phyloP scores from a whole-genome alignment of 2,329 filamentous ascomycete species.

The Niveomyces coronatus region DNA sequence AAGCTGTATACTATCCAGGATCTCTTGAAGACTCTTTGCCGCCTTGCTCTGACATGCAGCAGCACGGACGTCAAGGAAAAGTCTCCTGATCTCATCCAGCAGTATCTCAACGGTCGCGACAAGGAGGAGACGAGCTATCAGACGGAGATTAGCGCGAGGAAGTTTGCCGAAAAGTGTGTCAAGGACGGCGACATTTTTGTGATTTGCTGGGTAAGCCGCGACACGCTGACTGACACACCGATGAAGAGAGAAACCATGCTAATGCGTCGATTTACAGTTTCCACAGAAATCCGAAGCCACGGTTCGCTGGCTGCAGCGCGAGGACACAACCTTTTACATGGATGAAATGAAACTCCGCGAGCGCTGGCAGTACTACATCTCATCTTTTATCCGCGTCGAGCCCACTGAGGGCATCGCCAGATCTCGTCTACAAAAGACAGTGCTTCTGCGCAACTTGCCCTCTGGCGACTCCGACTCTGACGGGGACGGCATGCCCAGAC shows the following conservation, averaged over 20 bases:
- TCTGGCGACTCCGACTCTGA: slow-evolving; percentile 51
- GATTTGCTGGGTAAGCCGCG: slow-evolving; percentile 70
- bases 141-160: slow-evolving; percentile 80
- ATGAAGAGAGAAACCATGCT: too few relatives aligned
- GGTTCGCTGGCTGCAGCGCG: slow-evolving; percentile 59
- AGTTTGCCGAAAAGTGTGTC: slow-evolving; percentile 83
- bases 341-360: slow-evolving; percentile 78
- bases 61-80: slow-evolving; percentile 85
- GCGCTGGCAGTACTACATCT: slow-evolving; percentile 91
- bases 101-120: slow-evolving; percentile 74
- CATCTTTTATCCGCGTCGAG: slow-evolving; percentile 79
- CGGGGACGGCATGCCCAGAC: slow-evolving; percentile 50
- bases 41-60: slow-evolving; percentile 73
- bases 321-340: slow-evolving; percentile 71
- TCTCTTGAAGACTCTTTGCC: slow-evolving; percentile 69
- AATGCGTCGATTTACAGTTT: slow-evolving; percentile 39
- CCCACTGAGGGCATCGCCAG: slow-evolving; percentile 71
- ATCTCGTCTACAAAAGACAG: slow-evolving; percentile 54
- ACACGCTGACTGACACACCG: not conserved
- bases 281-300: slow-evolving; percentile 59
- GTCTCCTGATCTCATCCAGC: slow-evolving; percentile 78
- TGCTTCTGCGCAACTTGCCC: slow-evolving; percentile 63
- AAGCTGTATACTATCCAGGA: slow-evolving; percentile 89
- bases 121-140: slow-evolving; percentile 82
- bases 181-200: slow-evolving; percentile 90